These are phyloP conservation scores for Anaeromyces robustus DNA, from an alignment of 192 early-diverging fungal genomes.

Conservation along the genomic window DNA sequence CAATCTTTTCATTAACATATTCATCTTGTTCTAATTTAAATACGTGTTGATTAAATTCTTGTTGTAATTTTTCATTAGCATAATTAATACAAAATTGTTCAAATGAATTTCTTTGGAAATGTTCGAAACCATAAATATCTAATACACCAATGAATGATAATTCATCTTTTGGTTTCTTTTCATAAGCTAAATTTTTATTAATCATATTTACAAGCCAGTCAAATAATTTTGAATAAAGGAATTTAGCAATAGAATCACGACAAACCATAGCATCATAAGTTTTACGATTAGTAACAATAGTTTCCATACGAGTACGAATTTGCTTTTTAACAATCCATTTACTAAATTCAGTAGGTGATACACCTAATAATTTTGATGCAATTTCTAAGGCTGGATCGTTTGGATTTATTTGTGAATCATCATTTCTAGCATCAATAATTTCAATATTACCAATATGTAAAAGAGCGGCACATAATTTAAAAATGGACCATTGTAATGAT, in stretches of 20 bases:
- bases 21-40: constrained; percentile 99
- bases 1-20: constrained; percentile 86
- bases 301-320: constrained; percentile 79
- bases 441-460: constrained; percentile 93
- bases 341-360: constrained; percentile 65
- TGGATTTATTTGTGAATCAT: constrained; percentile 56
- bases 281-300: constrained; percentile 69
- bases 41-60: constrained; percentile 96
- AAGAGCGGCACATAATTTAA: constrained; percentile 76
- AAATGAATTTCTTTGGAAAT: constrained; percentile 98
- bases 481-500: constrained; percentile 69
- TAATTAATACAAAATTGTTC: constrained; percentile 99
- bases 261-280: constrained; percentile 59
- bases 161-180: constrained; percentile 24
- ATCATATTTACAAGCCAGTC: constrained; percentile 88
- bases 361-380: constrained; percentile 56
- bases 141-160: constrained; percentile 84
- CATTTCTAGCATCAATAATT: constrained; percentile 45
- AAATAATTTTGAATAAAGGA: constrained; percentile 87
- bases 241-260: constrained; percentile 90
- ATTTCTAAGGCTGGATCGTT: constrained; percentile 53
- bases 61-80: constrained; percentile 96
- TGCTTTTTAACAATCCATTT: constrained; percentile 93
- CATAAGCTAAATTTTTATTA: constrained; percentile 55
- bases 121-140: constrained; percentile 98